Base-by-base conservation (phyloP, 176 grass and related monocot genomes). In the Rhynchospora tenuis region DNA sequence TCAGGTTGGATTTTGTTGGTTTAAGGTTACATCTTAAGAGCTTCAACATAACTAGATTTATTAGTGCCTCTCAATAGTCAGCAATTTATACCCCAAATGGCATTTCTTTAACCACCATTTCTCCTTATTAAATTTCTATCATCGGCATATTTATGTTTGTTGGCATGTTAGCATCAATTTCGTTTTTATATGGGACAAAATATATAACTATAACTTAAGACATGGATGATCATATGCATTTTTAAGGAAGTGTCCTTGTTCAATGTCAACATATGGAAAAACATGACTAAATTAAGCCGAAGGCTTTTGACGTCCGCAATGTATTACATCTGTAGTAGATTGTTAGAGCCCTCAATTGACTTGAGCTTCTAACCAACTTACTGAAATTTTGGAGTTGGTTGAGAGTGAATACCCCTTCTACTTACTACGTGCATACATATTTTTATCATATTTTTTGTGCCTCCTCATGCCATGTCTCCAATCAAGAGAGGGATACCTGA, bases 401-500 rank as follows among this genome's bases (percentile, higher is more conserved):
- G 89, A 83, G 68, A 76, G 12, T 3, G 0, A 84, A 88, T 67
- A 71, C 79, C 84, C 68, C 79, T 72, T 58, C 73, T 57, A 55
- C 87, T 64, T 88, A 44, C 66, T 86, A 64, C 51, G 23, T 61
- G 19, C 78, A 17, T 46, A 60, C 28, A n/a, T 4, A 48, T 47
- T 45, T 48, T 73, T 73, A 52, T 61, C 66, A 69, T 58, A 74
- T 73, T 64, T 66, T 67, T 80, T 62, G 16, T 50, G 14, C 26
- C n/a, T 73, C 75, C 63, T 74, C 13, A 75, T 12, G 43, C 16
- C 76, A 54, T 86, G 55, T 61, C 27, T 87, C 81, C 86, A 83
- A 89, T 77, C 54, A 74, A 70, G 92, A 94, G 82, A 92, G 84
- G 76, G 92, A 94, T 92, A 80, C 63, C 83, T 87, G 81, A 94